Evolutionary conservation across 2,329 filamentous ascomycete genomes (phyloP).

Genomic region (Fusarium chaquense): DNA sequence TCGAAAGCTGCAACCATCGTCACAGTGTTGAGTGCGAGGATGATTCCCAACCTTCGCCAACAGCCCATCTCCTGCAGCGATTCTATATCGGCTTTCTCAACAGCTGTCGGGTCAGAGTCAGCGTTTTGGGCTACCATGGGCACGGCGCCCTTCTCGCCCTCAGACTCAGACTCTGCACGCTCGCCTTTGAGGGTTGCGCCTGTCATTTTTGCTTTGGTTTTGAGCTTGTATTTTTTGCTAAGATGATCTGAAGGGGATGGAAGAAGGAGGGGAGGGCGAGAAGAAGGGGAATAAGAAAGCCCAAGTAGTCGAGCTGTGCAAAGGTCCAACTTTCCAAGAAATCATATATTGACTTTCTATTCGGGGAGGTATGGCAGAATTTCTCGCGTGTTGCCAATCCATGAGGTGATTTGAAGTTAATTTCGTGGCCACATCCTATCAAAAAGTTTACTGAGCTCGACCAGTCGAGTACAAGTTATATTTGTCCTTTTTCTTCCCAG

Average conservation of each 20-base stretch:
- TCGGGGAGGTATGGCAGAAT: neutral
- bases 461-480: neutral
- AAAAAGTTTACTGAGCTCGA: neutral
- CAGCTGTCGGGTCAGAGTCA: neutral
- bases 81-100: neutral
- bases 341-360: neutral
- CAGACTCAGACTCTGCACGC: neutral
- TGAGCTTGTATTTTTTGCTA: neutral
- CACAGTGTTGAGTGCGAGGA: conserved; percentile 41
- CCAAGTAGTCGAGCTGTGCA: neutral
- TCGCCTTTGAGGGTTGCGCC: neutral
- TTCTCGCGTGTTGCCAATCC: neutral
- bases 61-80: neutral
- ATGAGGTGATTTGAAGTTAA: conserved; percentile 2
- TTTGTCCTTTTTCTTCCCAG: neutral
- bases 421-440: neutral
- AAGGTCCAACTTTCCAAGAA: neutral
- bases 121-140: neutral
- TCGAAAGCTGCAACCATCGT: conserved; percentile 45
- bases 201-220: neutral
- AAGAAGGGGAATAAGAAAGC: neutral
- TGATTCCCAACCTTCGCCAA: conserved; percentile 32
- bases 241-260: neutral
- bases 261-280: neutral
- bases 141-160: neutral